Evolutionary conservation across 2,329 filamentous ascomycete genomes (phyloP).

Genomic region (Trichoderma afroharzianum): DNA sequence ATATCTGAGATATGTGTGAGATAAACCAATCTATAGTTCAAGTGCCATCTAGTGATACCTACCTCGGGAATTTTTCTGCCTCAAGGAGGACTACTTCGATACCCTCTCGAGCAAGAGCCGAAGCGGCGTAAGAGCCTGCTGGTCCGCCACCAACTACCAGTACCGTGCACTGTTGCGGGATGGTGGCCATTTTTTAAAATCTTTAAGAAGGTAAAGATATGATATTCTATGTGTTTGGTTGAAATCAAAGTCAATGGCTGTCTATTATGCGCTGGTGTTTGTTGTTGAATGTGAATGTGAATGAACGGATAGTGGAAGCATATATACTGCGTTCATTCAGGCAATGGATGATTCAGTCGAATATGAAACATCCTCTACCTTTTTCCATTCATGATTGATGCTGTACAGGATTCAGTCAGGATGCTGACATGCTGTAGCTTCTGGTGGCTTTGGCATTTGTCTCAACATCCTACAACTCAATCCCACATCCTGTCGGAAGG

Average conservation of each 20-base stretch:
- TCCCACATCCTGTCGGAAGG: background rate
- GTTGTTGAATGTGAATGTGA: background rate
- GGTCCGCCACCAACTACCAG: conserved; percentile 45
- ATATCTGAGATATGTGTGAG: conserved; percentile 23
- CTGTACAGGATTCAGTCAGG: background rate
- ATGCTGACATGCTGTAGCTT: background rate
- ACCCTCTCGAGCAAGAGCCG: conserved; percentile 42
- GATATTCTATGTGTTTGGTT: background rate
- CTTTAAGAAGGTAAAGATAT: background rate
- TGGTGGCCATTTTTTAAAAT: conserved; percentile 15
- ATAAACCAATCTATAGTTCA: background rate
- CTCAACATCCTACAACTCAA: background rate
- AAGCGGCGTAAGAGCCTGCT: conserved; percentile 43
- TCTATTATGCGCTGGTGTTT: background rate
- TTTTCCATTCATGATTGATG: background rate
- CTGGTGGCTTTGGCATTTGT: background rate
- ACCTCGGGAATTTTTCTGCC: conserved; percentile 41
- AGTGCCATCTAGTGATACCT: background rate
- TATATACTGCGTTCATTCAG: background rate
- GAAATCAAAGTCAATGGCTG: background rate
- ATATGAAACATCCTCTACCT: background rate
- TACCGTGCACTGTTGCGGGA: conserved; percentile 30
- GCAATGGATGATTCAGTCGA: background rate
- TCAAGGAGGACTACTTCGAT: conserved; percentile 43
- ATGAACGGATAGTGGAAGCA: background rate